Evolutionary conservation across 1,139 yeast species (phyloP), one percentile per base, ranked within the genome.

Genomic region (Kodamaea arcana): DNA sequence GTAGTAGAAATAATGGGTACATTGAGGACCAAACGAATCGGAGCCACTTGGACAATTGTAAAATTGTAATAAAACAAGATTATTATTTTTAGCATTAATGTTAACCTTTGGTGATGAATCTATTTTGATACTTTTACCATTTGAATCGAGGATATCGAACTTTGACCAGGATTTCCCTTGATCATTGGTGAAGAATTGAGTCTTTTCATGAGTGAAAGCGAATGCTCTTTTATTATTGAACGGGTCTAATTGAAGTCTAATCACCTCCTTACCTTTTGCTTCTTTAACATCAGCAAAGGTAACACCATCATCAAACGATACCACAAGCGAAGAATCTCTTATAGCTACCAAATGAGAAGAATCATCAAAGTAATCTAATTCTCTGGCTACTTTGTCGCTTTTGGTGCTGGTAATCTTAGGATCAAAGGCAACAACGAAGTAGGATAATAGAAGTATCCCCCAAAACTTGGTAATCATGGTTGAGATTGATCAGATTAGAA

Each of bases 291-390:
- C 44, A 1, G 55, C 44, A 82, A 85, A 84, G 0, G 64, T 50
- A 14, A 52, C 63, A 6, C 94, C 94, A 44, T 80, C 78, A 50
- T 83, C 73, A 12, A 52, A 59, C 0, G 90, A 80, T 8, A 72
- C 46, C 26, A 44, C 58, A 2, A 79, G 53, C 4, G 44, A 37
- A 0, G 41, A 33, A 0, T 56, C 51, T 10, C 42, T 44, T 29
- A 69, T 52, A 10, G 65, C 60, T 27, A 83, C 45, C 5, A 80
- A 50, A 13, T 62, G 62, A 3, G 75, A 48, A 0, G 83, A 73
- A 48, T 79, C 84, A 44, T 78, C 83, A 44, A 80, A 75, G 46
- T 76, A 78, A 4, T 60, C 33, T 2, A 62, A 39, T 6, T 41
- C 46, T 9, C 53, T 45, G 3, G 59, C 45, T 4, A 29, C 27